Evolutionary conservation across 2,329 filamentous ascomycete species (phyloP), one percentile per base, ranked within the genome.

Genomic region (Plenodomus tracheiphilus): DNA sequence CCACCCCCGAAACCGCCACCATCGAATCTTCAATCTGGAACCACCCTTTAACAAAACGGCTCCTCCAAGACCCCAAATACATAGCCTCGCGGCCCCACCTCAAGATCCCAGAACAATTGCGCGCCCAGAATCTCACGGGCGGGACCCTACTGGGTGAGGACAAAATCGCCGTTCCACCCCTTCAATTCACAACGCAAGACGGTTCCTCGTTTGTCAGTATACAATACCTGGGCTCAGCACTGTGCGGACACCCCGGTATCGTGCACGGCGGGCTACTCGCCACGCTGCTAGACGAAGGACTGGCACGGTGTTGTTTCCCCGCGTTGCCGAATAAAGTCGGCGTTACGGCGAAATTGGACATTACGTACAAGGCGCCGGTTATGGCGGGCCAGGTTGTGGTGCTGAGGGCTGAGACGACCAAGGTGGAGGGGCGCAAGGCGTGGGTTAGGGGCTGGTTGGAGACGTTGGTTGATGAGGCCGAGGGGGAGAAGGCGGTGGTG

Each of bases 391-490:
- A 83, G 52, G 94, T 88, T 67, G 77, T 95, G 22, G 89, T 96
- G 37, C 75, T 99, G 49, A 81, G 83, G 53, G 92, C 90, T 3
- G 83, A 85, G 68, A 96, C 92, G 17, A 86, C 83, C 9, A 92
- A 88, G 76, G 88, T 93, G 1, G 91, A 97, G 68, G 93, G 94
- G 1, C 81, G 94, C 54, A 97, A 97, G 77, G 93, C 91, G 11
- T 97, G 91, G 91, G 91, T 97, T 1, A 87, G 89, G 74, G 94
- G 91, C 1, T 83, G 84, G 60, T 86, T 97, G 62, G 91, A 96
- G 80, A 86, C 89, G 46, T 74, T 97, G 52, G 73, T 91, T 44
- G 88, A 85, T 20, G 87, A 91, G 71, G 87, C 85, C 0, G 84
- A 84, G 58, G 89, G 58, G 49, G 75, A 79, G 20, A 77, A 76